Percentiles rank a stretch among this genome's conserved stretches.
Evolutionary conservation across 345 rosid species (phyloP).

Genomic region (Populus euphratica): DNA sequence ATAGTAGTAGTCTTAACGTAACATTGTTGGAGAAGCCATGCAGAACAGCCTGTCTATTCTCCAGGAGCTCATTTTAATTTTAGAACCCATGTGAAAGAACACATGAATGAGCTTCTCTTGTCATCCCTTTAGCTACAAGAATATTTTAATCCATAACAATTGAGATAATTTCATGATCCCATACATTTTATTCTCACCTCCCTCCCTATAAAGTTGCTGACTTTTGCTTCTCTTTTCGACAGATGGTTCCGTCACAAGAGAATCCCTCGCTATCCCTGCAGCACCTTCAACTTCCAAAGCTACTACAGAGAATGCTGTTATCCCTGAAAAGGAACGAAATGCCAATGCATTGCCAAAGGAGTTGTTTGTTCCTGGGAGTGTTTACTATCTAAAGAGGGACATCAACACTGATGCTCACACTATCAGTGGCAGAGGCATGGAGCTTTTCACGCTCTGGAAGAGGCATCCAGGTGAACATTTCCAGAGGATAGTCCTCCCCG

Average conservation of each 20-base stretch:
- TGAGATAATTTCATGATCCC: neutral
- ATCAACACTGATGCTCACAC: conserved; percentile 18
- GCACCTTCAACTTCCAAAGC: conserved; percentile 19
- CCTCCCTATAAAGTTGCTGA: too few species aligned
- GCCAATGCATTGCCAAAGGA: conserved; percentile 41
- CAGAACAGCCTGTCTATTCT: neutral
- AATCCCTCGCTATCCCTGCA: conserved; percentile 13
- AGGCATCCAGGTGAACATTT: conserved; percentile 82
- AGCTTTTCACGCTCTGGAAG: conserved; percentile 73
- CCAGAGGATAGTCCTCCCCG: conserved; percentile 76
- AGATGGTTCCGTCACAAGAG: conserved; percentile 29
- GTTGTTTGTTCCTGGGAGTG: conserved; percentile 71
- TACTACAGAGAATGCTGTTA: conserved; percentile 11
- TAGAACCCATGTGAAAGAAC: neutral
- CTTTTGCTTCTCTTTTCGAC: conserved; percentile 7
- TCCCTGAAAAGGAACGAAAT: conserved; percentile 20
- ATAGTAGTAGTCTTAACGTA: neutral
- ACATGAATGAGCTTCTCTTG: neutral
- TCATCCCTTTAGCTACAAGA: neutral
- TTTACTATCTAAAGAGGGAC: conserved; percentile 74
- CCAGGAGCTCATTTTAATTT: neutral
- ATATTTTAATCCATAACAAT: neutral
- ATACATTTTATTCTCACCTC: neutral
- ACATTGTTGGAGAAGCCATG: neutral
- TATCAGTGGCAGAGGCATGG: conserved; percentile 26